Base-by-base conservation (phyloP, 805 yeast species). In the Candida verbasci region DNA sequence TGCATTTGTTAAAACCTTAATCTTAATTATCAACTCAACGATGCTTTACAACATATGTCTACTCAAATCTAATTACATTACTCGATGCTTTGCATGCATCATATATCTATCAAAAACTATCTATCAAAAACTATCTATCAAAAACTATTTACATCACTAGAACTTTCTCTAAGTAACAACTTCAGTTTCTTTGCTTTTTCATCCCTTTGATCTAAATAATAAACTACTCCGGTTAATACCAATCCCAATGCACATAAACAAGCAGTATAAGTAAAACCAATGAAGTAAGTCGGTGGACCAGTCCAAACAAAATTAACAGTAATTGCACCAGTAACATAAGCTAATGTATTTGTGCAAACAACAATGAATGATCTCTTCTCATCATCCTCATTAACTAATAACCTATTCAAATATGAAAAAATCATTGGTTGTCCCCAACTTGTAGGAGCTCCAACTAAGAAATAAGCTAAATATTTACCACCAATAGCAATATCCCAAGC, bases 371-470 rank as follows among this genome's bases (percentile, higher is more conserved):
- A 49, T 54, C 65, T 48, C 20, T 30, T 30, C 51, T 62, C 58
- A 65, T 61, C 51, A 47, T 70, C 76, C 41, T 71, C 70, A 6
- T 59, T 49, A 17, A 60, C 58, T 14, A 76, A 48, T 17, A 68
- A 46, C 24, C 74, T 56, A 47, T 76, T 76, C 24, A 75, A 67
- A 82, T 82, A 77, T 2, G 78, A 60, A 41, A 68, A 76, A 10
- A 75, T 71, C 44, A 71, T 64, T 2, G 80, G 80, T 54, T 73
- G 80, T 1, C 78, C 81, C 69, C 68, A 68, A 3, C 71, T 48
- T 0, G 70, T 56, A 8, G 78, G 77, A 11, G 70, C 50, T 3
- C 76, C 75, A 3, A 68, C 52, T 31, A 74, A 42, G 44, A 66
- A 74, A 49, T 72, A 78, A 10, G 69, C 57, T 8, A 69, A 53